These are phyloP conservation scores for Xylaria scruposa DNA, from an alignment of 495 filamentous ascomycete genomes.

Conservation along the genomic window DNA sequence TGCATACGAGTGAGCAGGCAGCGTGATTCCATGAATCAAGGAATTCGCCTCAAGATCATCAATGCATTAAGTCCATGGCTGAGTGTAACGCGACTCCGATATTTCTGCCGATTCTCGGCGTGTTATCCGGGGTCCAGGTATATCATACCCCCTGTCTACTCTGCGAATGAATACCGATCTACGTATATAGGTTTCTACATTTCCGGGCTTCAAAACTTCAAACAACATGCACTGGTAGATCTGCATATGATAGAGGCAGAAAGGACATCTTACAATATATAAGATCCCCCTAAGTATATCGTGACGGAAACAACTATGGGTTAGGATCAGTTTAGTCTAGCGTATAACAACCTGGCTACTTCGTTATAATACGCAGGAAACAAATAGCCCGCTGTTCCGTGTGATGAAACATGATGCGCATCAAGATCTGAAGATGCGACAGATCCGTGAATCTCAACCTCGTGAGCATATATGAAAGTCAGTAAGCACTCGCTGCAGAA, in stretches of 20 bases:
- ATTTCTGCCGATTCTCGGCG: not conserved
- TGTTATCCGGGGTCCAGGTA: not conserved
- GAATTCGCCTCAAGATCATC: not conserved
- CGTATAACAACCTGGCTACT: not conserved
- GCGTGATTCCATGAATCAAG: conserved; percentile 5
- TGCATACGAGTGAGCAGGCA: not conserved
- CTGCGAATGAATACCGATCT: not conserved
- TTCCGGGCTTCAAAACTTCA: not conserved
- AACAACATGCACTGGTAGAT: not conserved
- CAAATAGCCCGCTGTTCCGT: not conserved
- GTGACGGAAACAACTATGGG: conserved; percentile 5
- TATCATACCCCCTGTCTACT: not conserved
- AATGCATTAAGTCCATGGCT: not conserved
- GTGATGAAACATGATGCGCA: conserved; percentile 19
- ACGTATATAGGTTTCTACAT: not conserved
- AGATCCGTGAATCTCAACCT: not conserved
- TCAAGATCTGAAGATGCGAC: conserved; percentile 17
- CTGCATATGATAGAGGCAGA: not conserved
- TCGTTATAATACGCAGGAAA: not conserved
- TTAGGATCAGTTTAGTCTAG: conserved; percentile 8
- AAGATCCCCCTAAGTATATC: not conserved
- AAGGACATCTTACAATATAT: not conserved
- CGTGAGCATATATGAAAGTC: not conserved
- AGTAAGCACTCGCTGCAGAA: not conserved
- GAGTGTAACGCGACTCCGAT: conserved; percentile 6